Percentiles rank a stretch among this genome's conserved stretches.
Conservation (phyloP, 176 grass and related monocot species). For the Saccharum officinarum region DNA sequence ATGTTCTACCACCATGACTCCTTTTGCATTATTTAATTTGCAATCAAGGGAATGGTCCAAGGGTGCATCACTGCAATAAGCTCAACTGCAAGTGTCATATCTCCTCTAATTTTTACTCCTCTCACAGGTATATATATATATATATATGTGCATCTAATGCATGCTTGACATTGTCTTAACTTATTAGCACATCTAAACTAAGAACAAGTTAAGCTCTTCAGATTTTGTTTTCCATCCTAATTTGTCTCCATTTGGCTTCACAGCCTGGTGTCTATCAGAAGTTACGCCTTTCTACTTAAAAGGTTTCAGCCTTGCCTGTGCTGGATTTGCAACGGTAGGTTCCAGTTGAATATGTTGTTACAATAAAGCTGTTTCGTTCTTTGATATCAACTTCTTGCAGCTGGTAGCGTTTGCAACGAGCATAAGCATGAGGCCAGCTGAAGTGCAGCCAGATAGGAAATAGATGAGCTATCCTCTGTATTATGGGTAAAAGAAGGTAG, state of each 20-base stretch:
- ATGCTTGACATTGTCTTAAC: not conserved
- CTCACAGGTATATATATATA: slow-evolving; percentile 53
- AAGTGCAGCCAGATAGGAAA: slow-evolving; percentile 36
- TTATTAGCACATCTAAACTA: not conserved
- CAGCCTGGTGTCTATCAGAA: slow-evolving; percentile 68
- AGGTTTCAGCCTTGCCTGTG: slow-evolving; percentile 70
- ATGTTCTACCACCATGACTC: not conserved
- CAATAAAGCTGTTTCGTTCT: not conserved
- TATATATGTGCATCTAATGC: too few relatives aligned
- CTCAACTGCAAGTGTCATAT: slow-evolving; percentile 63
- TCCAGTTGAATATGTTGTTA: not conserved
- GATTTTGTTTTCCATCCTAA: not conserved
- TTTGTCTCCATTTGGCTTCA: slow-evolving; percentile 7
- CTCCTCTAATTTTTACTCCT: slow-evolving; percentile 65
- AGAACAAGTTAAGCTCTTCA: slow-evolving; percentile 4
- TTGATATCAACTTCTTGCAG: slow-evolving; percentile 38
- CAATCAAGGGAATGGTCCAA: slow-evolving; percentile 70
- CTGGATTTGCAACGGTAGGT: slow-evolving; percentile 60
- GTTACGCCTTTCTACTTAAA: slow-evolving; percentile 55
- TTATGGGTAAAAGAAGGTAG: slow-evolving; percentile 13
- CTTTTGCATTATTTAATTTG: not conserved
- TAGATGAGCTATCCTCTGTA: slow-evolving; percentile 19
- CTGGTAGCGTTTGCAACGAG: slow-evolving; percentile 56
- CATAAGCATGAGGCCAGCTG: slow-evolving; percentile 52
- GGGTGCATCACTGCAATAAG: slow-evolving; percentile 70